A percentile compares a stretch with the other conserved stretches of the same genome.
Evolutionary conservation across 371 early-diverging fungal genomes (phyloP).

Genomic region (Capniomyces stellatus): DNA sequence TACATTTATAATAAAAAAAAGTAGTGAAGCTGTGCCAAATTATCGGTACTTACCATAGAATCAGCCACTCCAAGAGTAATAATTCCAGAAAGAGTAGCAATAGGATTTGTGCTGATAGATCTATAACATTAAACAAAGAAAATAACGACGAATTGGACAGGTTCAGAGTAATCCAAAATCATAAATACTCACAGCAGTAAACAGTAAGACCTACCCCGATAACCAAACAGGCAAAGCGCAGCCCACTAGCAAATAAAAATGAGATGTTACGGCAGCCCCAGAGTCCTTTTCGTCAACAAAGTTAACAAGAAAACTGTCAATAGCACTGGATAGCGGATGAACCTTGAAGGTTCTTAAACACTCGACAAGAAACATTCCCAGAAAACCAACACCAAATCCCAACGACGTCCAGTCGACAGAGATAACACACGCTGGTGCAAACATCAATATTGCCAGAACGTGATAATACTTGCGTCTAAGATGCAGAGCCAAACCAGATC

Average conservation of each 20-base stretch:
- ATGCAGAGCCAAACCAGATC: conserved; percentile 10
- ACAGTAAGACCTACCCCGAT: too few species aligned
- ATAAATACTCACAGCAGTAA: background rate
- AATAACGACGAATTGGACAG: conserved; percentile 24
- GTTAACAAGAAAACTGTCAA: conserved; percentile 48
- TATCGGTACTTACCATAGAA: conserved; percentile 23
- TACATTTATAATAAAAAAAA: too few species aligned
- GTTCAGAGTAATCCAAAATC: conserved; percentile 11
- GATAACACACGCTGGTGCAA: conserved; percentile 56
- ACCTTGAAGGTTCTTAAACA: conserved; percentile 58
- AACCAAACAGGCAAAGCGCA: conserved; percentile 85
- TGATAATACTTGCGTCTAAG: conserved; percentile 67
- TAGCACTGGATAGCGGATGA: conserved; percentile 41
- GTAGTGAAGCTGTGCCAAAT: background rate
- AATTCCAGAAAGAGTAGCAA: conserved; percentile 45
- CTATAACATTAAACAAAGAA: background rate
- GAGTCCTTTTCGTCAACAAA: conserved; percentile 72
- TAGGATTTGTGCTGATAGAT: background rate
- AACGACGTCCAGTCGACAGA: conserved; percentile 57
- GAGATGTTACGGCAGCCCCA: conserved; percentile 64
- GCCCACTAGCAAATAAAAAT: conserved; percentile 71
- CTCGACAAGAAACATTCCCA: conserved; percentile 53
- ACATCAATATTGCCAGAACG: conserved; percentile 60
- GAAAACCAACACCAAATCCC: conserved; percentile 59
- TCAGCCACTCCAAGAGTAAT: conserved; percentile 76